Evolutionary conservation across 345 rosid species (phyloP).

Genomic region (Acer campestre): DNA sequence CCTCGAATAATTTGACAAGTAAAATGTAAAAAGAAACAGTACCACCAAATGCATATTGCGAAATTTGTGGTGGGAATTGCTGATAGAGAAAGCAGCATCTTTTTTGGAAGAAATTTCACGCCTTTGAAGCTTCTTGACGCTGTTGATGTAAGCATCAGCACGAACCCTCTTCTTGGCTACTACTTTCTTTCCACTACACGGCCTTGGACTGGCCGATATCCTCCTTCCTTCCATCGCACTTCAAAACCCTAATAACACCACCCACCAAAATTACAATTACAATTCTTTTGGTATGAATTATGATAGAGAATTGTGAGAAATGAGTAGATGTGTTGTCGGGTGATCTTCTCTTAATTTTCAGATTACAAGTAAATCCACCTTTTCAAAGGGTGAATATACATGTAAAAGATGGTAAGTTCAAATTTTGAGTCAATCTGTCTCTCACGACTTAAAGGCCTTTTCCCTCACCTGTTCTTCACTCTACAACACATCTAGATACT

Average conservation of each 20-base stretch:
- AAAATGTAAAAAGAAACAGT: neutral
- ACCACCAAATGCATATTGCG: slow-evolving; percentile 75
- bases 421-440: too few relatives aligned
- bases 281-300: too few relatives aligned
- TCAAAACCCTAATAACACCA: neutral
- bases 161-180: slow-evolving; percentile 65
- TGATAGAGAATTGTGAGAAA: neutral
- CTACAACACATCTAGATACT: too few relatives aligned
- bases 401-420: too few relatives aligned
- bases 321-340: neutral
- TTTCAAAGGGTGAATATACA: too few relatives aligned
- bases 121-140: slow-evolving; percentile 72
- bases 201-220: slow-evolving; percentile 80
- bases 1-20: neutral
- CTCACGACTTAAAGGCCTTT: too few relatives aligned
- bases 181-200: slow-evolving; percentile 71
- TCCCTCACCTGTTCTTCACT: too few relatives aligned
- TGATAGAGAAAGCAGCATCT: slow-evolving; percentile 61
- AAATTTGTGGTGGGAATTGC: slow-evolving; percentile 66
- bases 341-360: neutral
- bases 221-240: slow-evolving; percentile 74
- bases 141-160: slow-evolving; percentile 64
- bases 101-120: slow-evolving; percentile 69
- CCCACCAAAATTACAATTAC: neutral
- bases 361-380: too few relatives aligned